Conservation (phyloP, 2,329 filamentous ascomycete genomes). For the Fusarium acutatum region DNA sequence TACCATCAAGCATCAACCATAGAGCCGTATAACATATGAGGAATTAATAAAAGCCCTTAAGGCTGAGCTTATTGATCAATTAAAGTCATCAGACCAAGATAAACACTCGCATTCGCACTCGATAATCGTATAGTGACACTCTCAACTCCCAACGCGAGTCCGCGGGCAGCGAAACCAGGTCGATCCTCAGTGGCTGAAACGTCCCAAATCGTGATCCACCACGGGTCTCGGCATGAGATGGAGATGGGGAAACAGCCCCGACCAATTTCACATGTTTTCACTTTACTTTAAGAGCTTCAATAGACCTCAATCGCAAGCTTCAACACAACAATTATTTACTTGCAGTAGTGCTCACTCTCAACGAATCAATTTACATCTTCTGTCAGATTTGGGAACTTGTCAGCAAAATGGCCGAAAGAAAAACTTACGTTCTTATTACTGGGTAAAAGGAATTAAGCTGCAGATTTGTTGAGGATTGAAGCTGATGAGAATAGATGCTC, state of each 20-base stretch:
- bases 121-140: neutral
- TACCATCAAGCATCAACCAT: too few relatives aligned
- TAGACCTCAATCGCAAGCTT: neutral
- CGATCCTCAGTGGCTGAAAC: neutral
- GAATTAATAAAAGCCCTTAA: neutral
- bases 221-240: neutral
- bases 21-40: rapidly evolving
- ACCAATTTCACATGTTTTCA: slow-evolving; percentile 4
- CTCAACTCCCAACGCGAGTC: neutral
- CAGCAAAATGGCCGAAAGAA: slow-evolving; percentile 35
- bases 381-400: neutral
- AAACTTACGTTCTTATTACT: slow-evolving; percentile 43
- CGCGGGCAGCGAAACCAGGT: neutral
- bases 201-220: neutral
- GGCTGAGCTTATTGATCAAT: neutral
- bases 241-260: neutral
- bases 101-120: neutral
- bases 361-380: neutral
- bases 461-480: neutral
- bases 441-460: slow-evolving; percentile 2
- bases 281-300: neutral
- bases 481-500: slow-evolving; percentile 56
- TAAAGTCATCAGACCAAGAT: neutral
- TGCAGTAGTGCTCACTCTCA: neutral
- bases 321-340: neutral